phyloP scores from a whole-genome alignment of 2,329 filamentous ascomycete genomes.

The Coccinonectria pachysandricola region DNA sequence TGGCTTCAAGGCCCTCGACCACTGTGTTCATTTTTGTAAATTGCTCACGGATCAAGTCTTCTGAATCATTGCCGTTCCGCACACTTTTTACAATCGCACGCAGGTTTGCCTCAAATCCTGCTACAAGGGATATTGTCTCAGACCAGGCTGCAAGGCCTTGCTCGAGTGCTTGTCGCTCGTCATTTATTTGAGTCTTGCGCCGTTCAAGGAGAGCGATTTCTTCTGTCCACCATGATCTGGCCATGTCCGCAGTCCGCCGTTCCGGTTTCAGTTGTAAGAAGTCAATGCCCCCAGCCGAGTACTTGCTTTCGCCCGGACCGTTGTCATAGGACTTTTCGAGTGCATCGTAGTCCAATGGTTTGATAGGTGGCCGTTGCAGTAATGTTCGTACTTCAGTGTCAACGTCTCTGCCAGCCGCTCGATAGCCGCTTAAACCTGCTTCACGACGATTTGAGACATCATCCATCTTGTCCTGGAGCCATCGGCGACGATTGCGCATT shows the following conservation, averaged over 20 bases:
- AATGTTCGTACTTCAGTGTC: constrained; percentile 52
- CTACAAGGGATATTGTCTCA: constrained; percentile 47
- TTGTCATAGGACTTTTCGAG: constrained; percentile 15
- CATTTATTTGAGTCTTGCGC: constrained; percentile 45
- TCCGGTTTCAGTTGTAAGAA: constrained; percentile 53
- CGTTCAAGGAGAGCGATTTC: constrained; percentile 48
- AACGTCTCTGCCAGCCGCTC: constrained; percentile 53
- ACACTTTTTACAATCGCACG: constrained; percentile 39
- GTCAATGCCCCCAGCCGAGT: constrained; percentile 33
- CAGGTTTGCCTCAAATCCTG: constrained; percentile 55
- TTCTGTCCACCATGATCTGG: constrained; percentile 58
- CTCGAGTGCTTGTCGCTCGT: constrained; percentile 54
- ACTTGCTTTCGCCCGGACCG: constrained; percentile 7
- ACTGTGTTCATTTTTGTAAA: constrained; percentile 47
- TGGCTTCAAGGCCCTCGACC: constrained; percentile 43
- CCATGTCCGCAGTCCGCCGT: constrained; percentile 59
- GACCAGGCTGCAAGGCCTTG: constrained; percentile 60
- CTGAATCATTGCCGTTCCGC: constrained; percentile 19
- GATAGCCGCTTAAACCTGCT: constrained; percentile 62
- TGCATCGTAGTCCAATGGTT: constrained; percentile 40
- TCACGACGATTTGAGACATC: constrained; percentile 57
- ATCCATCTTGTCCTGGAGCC: constrained; percentile 48
- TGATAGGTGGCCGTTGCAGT: constrained; percentile 45
- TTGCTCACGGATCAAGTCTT: constrained; percentile 32
- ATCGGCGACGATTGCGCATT: constrained; percentile 50